These are phyloP conservation scores for Penicillium coprophilum DNA, from an alignment of 495 filamentous ascomycete genomes.

Conservation along the genomic window DNA sequence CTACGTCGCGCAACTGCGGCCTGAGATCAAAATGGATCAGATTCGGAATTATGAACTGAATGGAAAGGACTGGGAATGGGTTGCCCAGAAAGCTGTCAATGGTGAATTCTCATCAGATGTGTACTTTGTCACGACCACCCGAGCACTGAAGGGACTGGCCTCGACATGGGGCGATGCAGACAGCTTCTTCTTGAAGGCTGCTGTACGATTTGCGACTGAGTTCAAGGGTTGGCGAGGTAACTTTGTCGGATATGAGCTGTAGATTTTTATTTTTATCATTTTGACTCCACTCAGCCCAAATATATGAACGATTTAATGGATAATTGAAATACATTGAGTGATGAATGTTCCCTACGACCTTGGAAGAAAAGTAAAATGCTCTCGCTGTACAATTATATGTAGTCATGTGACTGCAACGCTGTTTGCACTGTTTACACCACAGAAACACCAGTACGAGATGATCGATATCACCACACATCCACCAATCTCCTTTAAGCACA, in stretches of 20 bases:
- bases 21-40: constrained; percentile 62
- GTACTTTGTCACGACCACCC: constrained; percentile 79
- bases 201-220: constrained; percentile 73
- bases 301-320: not conserved
- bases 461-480: not conserved
- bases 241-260: constrained; percentile 38
- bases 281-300: not conserved
- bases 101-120: constrained; percentile 66
- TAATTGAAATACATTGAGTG: not conserved
- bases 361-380: not conserved
- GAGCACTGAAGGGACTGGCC: constrained; percentile 71
- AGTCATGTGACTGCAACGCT: not conserved
- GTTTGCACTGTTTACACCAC: constrained; percentile 10
- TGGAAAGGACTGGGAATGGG: constrained; percentile 73
- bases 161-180: constrained; percentile 83
- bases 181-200: constrained; percentile 72
- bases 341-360: not conserved
- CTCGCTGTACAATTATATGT: not conserved
- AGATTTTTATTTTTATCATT: not conserved
- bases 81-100: constrained; percentile 64
- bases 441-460: not conserved
- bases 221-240: constrained; percentile 71
- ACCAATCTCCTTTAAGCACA: not conserved
- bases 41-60: constrained; percentile 60
- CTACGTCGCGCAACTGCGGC: constrained; percentile 73